These are phyloP conservation scores for Aureobasidium sp. DNA, from an alignment of 2,329 filamentous ascomycete genomes.

Conservation along the genomic window DNA sequence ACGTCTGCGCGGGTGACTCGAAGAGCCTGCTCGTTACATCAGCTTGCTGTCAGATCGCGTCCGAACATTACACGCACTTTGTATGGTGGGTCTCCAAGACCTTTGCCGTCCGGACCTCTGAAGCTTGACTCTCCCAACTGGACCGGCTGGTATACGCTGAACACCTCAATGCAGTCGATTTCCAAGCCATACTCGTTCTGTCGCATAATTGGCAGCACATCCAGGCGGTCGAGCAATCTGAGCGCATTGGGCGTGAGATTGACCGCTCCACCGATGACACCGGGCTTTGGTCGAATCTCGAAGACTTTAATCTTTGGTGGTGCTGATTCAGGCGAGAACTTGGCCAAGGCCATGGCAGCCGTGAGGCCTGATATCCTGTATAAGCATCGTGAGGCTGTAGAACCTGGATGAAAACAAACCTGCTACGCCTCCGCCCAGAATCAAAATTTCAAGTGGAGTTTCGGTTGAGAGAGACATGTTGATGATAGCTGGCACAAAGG, in stretches of 20 bases:
- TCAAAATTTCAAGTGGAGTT: conserved; percentile 6
- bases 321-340: conserved; percentile 28
- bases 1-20: conserved; percentile 39
- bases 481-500: background rate
- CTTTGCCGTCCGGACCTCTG: conserved; percentile 36
- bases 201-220: conserved; percentile 31
- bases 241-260: conserved; percentile 44
- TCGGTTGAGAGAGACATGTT: conserved; percentile 1
- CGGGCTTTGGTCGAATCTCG: conserved; percentile 41
- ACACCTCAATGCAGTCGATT: conserved; percentile 39
- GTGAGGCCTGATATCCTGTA: conserved; percentile 34
- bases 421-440: conserved; percentile 15
- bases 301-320: conserved; percentile 41
- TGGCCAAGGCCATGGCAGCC: conserved; percentile 43
- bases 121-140: conserved; percentile 40
- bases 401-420: background rate
- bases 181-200: conserved; percentile 34
- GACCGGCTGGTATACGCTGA: conserved; percentile 35
- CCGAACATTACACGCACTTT: conserved; percentile 21
- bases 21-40: conserved; percentile 23
- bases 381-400: background rate
- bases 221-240: conserved; percentile 32
- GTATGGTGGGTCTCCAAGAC: conserved; percentile 38
- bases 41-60: background rate
- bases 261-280: conserved; percentile 41